Percentiles rank a stretch among this genome's conserved stretches.
phyloP scores from a whole-genome alignment of 768 basidiomycete genomes.

The Macrolepiota fuliginosa region DNA sequence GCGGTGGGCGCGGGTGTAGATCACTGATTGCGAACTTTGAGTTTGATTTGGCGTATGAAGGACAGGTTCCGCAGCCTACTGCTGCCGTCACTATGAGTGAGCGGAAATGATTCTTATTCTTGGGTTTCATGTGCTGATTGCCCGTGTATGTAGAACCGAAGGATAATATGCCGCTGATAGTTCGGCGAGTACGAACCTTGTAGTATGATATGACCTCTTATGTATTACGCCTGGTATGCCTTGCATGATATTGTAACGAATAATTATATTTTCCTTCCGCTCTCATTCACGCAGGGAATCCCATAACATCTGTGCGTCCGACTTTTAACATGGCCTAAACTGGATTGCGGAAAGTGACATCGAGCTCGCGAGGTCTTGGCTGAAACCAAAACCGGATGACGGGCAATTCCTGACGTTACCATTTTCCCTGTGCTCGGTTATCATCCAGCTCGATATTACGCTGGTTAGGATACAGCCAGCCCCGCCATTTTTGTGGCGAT shows the following conservation, averaged over 20 bases:
- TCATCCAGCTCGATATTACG: not conserved
- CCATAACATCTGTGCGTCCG: no score
- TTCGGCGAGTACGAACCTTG: not conserved
- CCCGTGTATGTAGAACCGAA: not conserved
- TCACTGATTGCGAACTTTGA: conserved; percentile 34
- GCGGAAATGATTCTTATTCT: no score
- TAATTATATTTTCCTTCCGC: no score
- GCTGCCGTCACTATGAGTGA: conserved; percentile 46
- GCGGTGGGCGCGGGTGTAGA: no score
- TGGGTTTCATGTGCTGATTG: no score
- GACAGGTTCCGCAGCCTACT: conserved; percentile 23
- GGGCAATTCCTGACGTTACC: not conserved
- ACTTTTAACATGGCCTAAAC: not conserved
- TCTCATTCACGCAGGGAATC: no score
- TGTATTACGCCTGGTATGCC: no score
- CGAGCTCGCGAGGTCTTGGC: not conserved
- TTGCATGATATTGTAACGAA: no score
- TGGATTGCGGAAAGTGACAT: not conserved
- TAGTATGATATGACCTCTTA: not conserved
- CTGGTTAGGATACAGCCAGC: no score
- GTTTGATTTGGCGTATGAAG: conserved; percentile 38
- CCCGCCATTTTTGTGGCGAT: no score
- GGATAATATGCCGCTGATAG: not conserved
- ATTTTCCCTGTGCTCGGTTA: not conserved
- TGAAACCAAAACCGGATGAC: not conserved